Base-by-base conservation (phyloP, 805 yeast genomes). In the Candida anglica region DNA sequence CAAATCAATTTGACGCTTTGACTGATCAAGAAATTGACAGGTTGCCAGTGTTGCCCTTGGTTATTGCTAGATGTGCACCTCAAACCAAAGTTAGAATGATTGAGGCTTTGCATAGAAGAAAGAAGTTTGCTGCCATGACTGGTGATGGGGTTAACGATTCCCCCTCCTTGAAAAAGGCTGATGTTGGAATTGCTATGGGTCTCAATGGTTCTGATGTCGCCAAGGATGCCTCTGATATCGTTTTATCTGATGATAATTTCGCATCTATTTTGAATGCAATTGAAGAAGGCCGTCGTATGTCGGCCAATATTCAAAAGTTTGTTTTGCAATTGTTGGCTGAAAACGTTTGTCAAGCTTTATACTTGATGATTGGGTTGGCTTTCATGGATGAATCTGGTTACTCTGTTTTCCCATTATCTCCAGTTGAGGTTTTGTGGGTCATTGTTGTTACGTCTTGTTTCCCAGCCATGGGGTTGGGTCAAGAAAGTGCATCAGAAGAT, bases 121-220 rank as follows among this genome's bases (percentile, higher is more conserved):
- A 42, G 6, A 62, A 60, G 42, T 60, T 59, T 31, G 58, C 55
- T 23, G 68, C 68, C 15, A 62, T 62, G 68, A 62, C 68, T 10
- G 68, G 68, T 33, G 91, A 83, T 54, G 91, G 91, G 42, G 89
- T 83, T 28, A 83, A 83, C 53, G 91, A 83, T 52, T 81, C 88
- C 2, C 91, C 91, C 17, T 75, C 84, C 22, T 64, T 83, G 58
- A 82, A 82, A 53, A 77, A 68, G 43, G 82, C 91, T 3, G 88
- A 83, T 56, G 86, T 83, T 37, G 91, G 91, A 44, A 81, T 83
- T 55, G 87, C 91, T 8, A 83, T 83, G 91, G 91, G 91, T 30
- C 45, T 60, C 21, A 75, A 81, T 40, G 91, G 91, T 4, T 78
- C 86, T 9, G 91, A 83, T 62, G 91, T 83, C 26, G 91, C 91